Evolutionary conservation across 257 asterid species (phyloP), one percentile per base, ranked within the genome.

Genomic region (Rehmannia glutinosa): DNA sequence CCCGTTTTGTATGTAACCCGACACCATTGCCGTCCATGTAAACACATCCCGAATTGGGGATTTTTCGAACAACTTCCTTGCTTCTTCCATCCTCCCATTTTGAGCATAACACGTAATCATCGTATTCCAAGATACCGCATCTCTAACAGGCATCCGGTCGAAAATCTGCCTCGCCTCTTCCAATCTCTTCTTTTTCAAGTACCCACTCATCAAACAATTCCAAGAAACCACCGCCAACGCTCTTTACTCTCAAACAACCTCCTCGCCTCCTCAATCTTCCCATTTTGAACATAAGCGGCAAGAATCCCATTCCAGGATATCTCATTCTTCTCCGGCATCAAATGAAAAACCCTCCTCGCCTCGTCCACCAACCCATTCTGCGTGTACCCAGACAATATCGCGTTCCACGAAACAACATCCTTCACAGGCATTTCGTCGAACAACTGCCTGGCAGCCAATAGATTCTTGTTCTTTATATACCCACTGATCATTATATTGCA

Each of bases 161-260:
- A 90, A 93, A 53, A 90, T 35, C 58, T 57, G 62, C 49, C 84
- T 88, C 0, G 92, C 99, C 77, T 93, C 95, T 5, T 59, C 75
- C 83, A 90, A 69, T 82, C 79, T 83, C 84, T 72, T 85, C 82
- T 83, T 85, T 87, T 80, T 93, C 76, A 93, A 75, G 83, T 83
- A 93, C 52, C 94, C 97, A 68, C 96, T 95, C 92, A 93, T 83
- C 87, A 93, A 79, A 80, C 97, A 93, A 67, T 93, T 93, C 98
- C 98, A 93, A 41, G 98, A 87, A 76, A 83, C 92, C 82, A 93
- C 77, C 7, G 62, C 99, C 97, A 93, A 50, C 58, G 50, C 54
- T 72, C 82, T 75, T 86, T 93, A 30, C 82, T 74, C 77, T 88
- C 92, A 80, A 93, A 93, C 83, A 93, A 77, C 62, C 73, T 73